phyloP scores from a whole-genome alignment of 805 yeast species.

The Schwanniomyces pseudopolymorphus region DNA sequence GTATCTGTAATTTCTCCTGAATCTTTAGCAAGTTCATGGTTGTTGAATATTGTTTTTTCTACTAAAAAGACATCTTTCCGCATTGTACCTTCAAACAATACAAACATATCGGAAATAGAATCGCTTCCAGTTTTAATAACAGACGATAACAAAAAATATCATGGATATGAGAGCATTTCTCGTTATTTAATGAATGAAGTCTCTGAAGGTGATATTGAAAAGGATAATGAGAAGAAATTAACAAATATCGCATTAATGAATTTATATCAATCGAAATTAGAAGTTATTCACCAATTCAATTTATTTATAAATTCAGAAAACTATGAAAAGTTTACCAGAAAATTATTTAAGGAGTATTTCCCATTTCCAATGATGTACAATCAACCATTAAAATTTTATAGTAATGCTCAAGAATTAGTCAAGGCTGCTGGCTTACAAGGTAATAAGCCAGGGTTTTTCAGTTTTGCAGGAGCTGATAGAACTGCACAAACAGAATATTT shows the following conservation, averaged over 20 bases:
- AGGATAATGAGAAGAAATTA: constrained; percentile 27
- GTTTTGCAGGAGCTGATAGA: constrained; percentile 15
- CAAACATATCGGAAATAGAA: constrained; percentile 49
- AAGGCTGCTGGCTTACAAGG: constrained; percentile 28
- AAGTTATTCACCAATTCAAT: constrained; percentile 54
- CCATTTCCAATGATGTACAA: constrained; percentile 78
- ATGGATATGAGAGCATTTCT: constrained; percentile 18
- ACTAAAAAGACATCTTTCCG: constrained; percentile 14
- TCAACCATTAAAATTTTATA: constrained; percentile 52
- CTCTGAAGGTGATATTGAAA: background rate
- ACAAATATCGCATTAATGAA: constrained; percentile 46
- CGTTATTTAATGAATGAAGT: background rate
- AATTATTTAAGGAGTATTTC: constrained; percentile 48
- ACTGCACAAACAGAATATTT: constrained; percentile 31
- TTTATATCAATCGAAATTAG: constrained; percentile 41
- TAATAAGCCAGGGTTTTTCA: constrained; percentile 29
- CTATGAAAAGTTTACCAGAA: constrained; percentile 60
- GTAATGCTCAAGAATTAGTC: constrained; percentile 34
- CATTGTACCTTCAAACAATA: constrained; percentile 58
- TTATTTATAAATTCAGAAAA: constrained; percentile 55
- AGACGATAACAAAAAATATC: constrained; percentile 9
- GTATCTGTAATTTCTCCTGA: constrained; percentile 53
- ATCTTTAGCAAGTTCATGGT: constrained; percentile 48
- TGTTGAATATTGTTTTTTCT: constrained; percentile 24
- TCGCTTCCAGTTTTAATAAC: constrained; percentile 49